These are phyloP conservation scores for Cordyceps militaris DNA, from an alignment of 2,329 filamentous ascomycete genomes.

Conservation along the genomic window DNA sequence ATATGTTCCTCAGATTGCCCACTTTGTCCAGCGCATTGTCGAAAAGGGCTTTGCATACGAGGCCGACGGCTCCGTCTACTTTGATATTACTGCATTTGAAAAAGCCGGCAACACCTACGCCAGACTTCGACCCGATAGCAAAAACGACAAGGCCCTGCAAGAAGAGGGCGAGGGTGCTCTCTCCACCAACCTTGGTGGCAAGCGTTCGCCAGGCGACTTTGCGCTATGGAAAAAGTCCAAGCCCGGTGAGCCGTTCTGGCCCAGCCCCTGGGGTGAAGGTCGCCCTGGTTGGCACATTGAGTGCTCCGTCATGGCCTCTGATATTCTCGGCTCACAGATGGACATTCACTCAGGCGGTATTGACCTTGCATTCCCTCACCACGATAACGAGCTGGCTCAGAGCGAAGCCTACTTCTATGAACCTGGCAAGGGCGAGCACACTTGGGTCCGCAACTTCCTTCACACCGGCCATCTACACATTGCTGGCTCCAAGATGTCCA, in stretches of 20 bases:
- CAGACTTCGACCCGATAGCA: conserved; percentile 74
- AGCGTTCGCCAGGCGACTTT: conserved; percentile 76
- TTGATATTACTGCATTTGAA: conserved; percentile 84
- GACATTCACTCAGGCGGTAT: conserved; percentile 92
- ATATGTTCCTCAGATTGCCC: conserved; percentile 79
- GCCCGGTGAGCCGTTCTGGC: conserved; percentile 85
- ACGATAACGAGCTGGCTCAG: conserved; percentile 88
- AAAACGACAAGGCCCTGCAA: conserved; percentile 73
- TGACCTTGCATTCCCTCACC: conserved; percentile 85
- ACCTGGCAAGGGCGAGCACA: conserved; percentile 46
- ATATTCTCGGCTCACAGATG: conserved; percentile 75
- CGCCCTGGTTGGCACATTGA: conserved; percentile 96
- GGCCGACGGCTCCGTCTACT: conserved; percentile 82
- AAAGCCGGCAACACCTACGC: conserved; percentile 79
- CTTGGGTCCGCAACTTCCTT: conserved; percentile 93
- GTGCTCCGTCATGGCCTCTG: conserved; percentile 91
- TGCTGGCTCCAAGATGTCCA: conserved; percentile 90
- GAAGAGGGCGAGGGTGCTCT: conserved; percentile 88
- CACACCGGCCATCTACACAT: conserved; percentile 90
- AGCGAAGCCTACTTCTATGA: conserved; percentile 75
- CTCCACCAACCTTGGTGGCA: conserved; percentile 53
- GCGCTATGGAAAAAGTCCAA: conserved; percentile 92
- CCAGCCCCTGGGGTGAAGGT: conserved; percentile 78
- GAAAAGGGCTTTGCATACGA: conserved; percentile 82
- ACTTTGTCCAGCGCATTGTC: conserved; percentile 76